Conservation (phyloP, 2,329 filamentous ascomycete species). For the Hypoxylon rubiginosum region DNA sequence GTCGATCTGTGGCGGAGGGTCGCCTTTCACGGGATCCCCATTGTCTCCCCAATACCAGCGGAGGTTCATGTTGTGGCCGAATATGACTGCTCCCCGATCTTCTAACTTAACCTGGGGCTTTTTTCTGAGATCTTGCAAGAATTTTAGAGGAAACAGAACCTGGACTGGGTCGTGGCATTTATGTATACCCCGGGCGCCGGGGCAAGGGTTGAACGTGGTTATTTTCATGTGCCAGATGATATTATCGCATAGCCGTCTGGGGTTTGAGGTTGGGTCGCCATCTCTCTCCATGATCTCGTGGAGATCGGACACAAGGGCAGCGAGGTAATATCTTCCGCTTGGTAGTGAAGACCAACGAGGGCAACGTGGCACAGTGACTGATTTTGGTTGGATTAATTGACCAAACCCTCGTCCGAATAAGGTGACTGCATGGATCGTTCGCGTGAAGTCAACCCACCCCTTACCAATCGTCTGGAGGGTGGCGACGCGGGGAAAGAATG, state of each 20-base stretch:
- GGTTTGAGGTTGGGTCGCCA: constrained; percentile 29
- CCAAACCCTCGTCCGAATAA: constrained; percentile 43
- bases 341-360: constrained; percentile 48
- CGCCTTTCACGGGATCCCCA: neutral
- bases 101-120: constrained; percentile 2
- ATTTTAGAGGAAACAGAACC: constrained; percentile 13
- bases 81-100: constrained; percentile 21
- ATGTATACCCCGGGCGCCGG: constrained; percentile 1
- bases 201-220: constrained; percentile 17
- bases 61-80: constrained; percentile 16
- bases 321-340: constrained; percentile 48
- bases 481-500: constrained; percentile 43
- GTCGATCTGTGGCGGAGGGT: neutral
- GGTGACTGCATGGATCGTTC: constrained; percentile 44
- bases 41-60: constrained; percentile 13
- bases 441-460: constrained; percentile 52
- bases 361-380: constrained; percentile 28
- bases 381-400: constrained; percentile 32
- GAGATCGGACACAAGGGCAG: constrained; percentile 46
- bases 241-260: constrained; percentile 20
- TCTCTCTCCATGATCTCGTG: constrained; percentile 48
- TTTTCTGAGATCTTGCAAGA: neutral
- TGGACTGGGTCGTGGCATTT: constrained; percentile 29
- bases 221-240: constrained; percentile 32
- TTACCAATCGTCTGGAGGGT: constrained; percentile 37